A percentile compares a stretch with the other conserved stretches of the same genome.
Conservation (phyloP, 1,284 basidiomycete genomes). For the Apiotrichum porosum region DNA sequence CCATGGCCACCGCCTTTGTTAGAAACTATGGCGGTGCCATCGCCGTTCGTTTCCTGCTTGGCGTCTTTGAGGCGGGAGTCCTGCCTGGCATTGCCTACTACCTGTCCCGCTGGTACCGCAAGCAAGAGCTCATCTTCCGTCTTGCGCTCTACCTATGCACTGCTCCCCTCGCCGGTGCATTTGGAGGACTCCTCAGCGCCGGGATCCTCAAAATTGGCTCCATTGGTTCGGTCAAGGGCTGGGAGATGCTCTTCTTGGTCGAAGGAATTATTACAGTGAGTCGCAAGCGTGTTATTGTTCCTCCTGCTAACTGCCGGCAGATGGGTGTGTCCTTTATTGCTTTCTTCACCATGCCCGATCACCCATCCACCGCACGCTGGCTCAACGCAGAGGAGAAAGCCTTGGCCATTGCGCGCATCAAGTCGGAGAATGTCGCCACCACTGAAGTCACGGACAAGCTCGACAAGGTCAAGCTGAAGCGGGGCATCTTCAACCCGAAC, state of each 20-base stretch:
- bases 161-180: slow-evolving; percentile 10
- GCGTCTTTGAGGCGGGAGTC: slow-evolving; percentile 34
- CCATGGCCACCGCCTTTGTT: slow-evolving; percentile 27
- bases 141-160: slow-evolving; percentile 15
- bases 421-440: slow-evolving; percentile 25
- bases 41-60: slow-evolving; percentile 27
- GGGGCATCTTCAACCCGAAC: slow-evolving; percentile 23
- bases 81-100: slow-evolving; percentile 35
- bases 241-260: slow-evolving; percentile 26
- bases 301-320: too few species aligned
- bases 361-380: slow-evolving; percentile 23
- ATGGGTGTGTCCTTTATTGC: too few species aligned
- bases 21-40: slow-evolving; percentile 12
- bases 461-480: slow-evolving; percentile 4
- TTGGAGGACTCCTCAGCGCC: slow-evolving; percentile 21
- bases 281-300: too few species aligned
- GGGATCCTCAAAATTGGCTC: slow-evolving; percentile 16
- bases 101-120: slow-evolving; percentile 24
- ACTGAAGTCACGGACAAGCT: slow-evolving; percentile 15
- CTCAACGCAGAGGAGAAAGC: slow-evolving; percentile 24
- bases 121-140: slow-evolving; percentile 15
- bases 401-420: slow-evolving; percentile 24
- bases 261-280: slow-evolving; percentile 40
- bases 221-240: slow-evolving; percentile 20
- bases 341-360: slow-evolving; percentile 25